A percentile compares a stretch with the other conserved stretches of the same genome.
phyloP scores from a whole-genome alignment of 306 rosid species.

The Carpinus viminea region DNA sequence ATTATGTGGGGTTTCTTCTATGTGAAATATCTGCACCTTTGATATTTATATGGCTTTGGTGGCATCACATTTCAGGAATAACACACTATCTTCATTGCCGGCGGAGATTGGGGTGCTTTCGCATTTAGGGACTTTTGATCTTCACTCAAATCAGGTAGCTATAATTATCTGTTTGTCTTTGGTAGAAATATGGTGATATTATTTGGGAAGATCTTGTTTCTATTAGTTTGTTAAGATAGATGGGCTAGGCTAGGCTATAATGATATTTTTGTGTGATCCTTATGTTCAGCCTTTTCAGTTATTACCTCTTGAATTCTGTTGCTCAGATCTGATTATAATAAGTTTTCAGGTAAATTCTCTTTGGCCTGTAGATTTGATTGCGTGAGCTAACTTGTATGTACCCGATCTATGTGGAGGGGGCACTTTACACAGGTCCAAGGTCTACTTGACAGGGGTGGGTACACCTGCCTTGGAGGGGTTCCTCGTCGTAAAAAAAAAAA shows the following conservation, averaged over 20 bases:
- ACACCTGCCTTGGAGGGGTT: too few species aligned
- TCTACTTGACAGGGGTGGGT: too few species aligned
- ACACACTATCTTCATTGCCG: constrained; percentile 65
- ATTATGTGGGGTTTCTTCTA: constrained; percentile 24
- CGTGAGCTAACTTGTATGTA: neutral
- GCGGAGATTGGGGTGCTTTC: constrained; percentile 74
- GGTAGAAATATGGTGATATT: neutral
- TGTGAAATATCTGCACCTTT: constrained; percentile 24
- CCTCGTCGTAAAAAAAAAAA: too few species aligned
- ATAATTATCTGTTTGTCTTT: constrained; percentile 11
- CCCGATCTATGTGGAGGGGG: too few species aligned
- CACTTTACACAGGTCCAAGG: too few species aligned
- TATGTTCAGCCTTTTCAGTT: neutral
- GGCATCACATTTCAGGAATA: constrained; percentile 57
- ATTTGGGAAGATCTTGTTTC: neutral
- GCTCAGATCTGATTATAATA: neutral
- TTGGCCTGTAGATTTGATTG: neutral
- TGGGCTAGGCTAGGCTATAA: neutral
- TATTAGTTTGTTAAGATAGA: neutral
- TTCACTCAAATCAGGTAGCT: constrained; percentile 86
- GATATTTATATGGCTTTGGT: constrained; percentile 23
- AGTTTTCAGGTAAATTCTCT: neutral
- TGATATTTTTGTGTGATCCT: neutral
- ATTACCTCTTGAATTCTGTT: neutral
- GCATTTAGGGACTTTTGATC: constrained; percentile 82